Percentiles rank a stretch among this genome's conserved stretches.
These are phyloP conservation scores for Lanmaoa pseudosensibilis DNA, from an alignment of 768 basidiomycete genomes.

Conservation along the genomic window DNA sequence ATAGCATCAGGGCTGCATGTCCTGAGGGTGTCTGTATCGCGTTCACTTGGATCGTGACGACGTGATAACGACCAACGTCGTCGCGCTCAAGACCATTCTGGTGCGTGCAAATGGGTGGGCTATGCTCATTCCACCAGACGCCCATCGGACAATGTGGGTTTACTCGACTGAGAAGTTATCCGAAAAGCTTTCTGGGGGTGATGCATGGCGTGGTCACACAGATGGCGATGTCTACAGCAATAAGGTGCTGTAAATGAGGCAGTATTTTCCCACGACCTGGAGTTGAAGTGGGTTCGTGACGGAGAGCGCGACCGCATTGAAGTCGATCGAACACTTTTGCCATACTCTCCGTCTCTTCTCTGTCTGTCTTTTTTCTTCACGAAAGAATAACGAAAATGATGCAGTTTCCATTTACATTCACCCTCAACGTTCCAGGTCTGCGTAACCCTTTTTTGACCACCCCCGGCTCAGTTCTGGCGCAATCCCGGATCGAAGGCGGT, in stretches of 20 bases:
- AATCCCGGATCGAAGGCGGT: conserved; percentile 29
- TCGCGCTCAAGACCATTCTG: no score
- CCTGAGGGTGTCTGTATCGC: no score
- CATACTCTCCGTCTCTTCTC: neutral
- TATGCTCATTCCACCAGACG: no score
- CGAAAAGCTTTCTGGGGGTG: no score
- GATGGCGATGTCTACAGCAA: no score
- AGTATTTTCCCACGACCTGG: conserved; percentile 7
- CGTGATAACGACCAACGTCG: no score
- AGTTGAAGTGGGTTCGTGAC: neutral
- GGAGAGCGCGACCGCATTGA: neutral
- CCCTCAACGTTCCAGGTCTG: conserved; percentile 60
- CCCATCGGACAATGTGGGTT: no score
- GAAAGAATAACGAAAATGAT: conserved; percentile 36
- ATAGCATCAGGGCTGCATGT: no score
- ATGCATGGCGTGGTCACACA: no score
- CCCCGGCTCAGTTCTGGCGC: conserved; percentile 17
- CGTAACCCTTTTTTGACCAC: conserved; percentile 59
- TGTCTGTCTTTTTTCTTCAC: conserved; percentile 12
- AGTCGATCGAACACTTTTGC: neutral
- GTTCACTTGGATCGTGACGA: no score
- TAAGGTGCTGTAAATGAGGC: neutral
- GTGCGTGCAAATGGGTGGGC: no score
- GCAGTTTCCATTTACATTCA: conserved; percentile 75
- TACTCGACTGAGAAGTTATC: no score